These are phyloP conservation scores for Peterozyma toletana DNA, from an alignment of 805 yeast species.

Conservation along the genomic window DNA sequence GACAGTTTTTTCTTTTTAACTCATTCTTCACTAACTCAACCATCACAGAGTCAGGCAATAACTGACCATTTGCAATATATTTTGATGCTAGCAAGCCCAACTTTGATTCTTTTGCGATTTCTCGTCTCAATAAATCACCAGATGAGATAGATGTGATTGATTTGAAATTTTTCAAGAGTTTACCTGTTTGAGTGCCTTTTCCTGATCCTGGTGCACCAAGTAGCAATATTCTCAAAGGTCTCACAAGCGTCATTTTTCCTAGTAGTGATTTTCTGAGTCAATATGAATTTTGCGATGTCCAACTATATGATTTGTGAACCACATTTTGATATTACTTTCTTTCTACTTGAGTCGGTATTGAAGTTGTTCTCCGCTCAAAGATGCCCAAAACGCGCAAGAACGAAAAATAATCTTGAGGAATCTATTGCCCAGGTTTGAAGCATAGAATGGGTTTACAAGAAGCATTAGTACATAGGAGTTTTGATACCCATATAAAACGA, in stretches of 20 bases:
- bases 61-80: conserved; percentile 53
- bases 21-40: conserved; percentile 48
- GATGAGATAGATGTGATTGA: conserved; percentile 59
- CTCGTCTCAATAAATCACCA: conserved; percentile 74
- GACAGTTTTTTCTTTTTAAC: conserved; percentile 33
- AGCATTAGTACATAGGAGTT: too few species aligned
- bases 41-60: conserved; percentile 72
- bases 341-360: too few species aligned
- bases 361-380: too few species aligned
- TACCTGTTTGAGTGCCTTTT: conserved; percentile 81
- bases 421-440: too few species aligned
- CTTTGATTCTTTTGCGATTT: conserved; percentile 46
- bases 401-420: too few species aligned
- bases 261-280: not conserved
- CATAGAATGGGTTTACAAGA: too few species aligned
- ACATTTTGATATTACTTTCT: too few species aligned
- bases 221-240: conserved; percentile 59
- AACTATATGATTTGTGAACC: not conserved
- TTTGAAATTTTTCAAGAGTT: conserved; percentile 48
- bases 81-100: conserved; percentile 51
- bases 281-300: not conserved
- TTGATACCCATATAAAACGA: too few species aligned
- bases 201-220: conserved; percentile 97
- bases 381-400: too few species aligned
- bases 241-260: conserved; percentile 9